Evolutionary conservation across 2,329 filamentous ascomycete species (phyloP).

Genomic region (Hortaea werneckii): DNA sequence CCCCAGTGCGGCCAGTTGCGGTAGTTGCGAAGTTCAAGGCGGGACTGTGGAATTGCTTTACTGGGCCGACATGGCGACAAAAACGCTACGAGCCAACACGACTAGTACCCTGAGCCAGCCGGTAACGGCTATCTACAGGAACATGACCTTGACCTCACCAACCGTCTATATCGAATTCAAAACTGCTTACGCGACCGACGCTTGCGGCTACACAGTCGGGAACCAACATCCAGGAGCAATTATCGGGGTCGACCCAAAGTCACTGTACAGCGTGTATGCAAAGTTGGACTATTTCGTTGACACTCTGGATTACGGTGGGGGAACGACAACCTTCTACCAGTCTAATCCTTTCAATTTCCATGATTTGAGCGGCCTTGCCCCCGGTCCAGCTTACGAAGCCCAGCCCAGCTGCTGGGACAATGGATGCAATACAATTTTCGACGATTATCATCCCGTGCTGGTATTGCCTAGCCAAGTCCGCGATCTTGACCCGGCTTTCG

Average conservation of each 20-base stretch:
- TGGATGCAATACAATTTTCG: no score
- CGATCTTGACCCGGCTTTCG: no score
- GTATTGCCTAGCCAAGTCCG: no score
- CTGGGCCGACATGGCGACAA: conserved; percentile 3
- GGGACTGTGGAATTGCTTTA: conserved; percentile 12
- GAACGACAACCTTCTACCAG: no score
- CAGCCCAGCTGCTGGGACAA: no score
- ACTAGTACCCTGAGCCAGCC: no score
- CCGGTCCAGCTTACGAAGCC: no score
- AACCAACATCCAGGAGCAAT: conserved; percentile 10
- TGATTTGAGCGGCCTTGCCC: no score
- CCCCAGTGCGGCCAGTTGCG: conserved; percentile 2
- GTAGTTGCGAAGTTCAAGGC: conserved; percentile 8
- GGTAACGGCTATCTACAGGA: conserved; percentile 1
- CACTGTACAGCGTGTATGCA: neutral
- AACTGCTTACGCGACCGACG: conserved; percentile 10
- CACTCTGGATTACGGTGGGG: neutral
- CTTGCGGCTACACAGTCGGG: conserved; percentile 9
- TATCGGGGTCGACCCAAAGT: neutral
- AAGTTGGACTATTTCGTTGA: neutral
- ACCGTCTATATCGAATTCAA: conserved; percentile 14
- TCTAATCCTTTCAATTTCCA: no score
- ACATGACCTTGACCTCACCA: conserved; percentile 10
- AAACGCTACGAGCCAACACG: no score
- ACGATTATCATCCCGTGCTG: no score